Base-by-base conservation (phyloP, 345 rosid species). In the Pistacia atlantica region DNA sequence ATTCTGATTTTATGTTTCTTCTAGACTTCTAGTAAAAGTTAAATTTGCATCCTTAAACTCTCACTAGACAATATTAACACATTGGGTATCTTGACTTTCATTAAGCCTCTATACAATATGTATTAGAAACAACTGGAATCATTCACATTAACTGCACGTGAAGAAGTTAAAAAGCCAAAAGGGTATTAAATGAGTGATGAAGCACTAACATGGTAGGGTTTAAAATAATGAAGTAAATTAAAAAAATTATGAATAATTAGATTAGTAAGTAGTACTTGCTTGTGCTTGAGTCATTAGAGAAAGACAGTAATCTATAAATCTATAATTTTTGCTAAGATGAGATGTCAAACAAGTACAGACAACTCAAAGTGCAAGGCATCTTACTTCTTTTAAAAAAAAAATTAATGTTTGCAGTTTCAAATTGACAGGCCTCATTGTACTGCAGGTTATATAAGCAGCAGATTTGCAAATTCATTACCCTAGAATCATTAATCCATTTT, bases 251-350 rank as follows among this genome's bases (percentile, higher is more conserved):
- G 18, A 51, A 63, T 4, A 63, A 51, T 35, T 62, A 51, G 46
- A 18, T 68, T 51, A 8, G n/a, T 20, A 64, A 22, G 25, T 11
- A 11, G 35, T 7, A 67, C 55, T 67, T 51, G 8, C 33, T 62
- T 31, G 60, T n/a, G 69, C 49, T 5, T 22, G 28, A 61, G 62
- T 63, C 54, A 45, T 28, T 63, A 74, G 22, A 61, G 56, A 72
- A 59, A 59, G 65, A 22, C 33, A 22, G 22, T 63, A 42, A 28
- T 67, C 18, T 16, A 64, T 38, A 71, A 20, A 48, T 45, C 65
- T 38, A 48, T 20, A n/a, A 25, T 56, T 55, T 69, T 12, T 56
- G 18, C 45, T 16, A 45, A 45, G 38, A 72, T 38, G 66, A n/a
- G 4, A 22, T 3, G 11, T 16, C 57, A 45, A 57, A 71, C 49